These are phyloP conservation scores for Trichoderma cornu-damae DNA, from an alignment of 2,329 filamentous ascomycete genomes.

Conservation along the genomic window DNA sequence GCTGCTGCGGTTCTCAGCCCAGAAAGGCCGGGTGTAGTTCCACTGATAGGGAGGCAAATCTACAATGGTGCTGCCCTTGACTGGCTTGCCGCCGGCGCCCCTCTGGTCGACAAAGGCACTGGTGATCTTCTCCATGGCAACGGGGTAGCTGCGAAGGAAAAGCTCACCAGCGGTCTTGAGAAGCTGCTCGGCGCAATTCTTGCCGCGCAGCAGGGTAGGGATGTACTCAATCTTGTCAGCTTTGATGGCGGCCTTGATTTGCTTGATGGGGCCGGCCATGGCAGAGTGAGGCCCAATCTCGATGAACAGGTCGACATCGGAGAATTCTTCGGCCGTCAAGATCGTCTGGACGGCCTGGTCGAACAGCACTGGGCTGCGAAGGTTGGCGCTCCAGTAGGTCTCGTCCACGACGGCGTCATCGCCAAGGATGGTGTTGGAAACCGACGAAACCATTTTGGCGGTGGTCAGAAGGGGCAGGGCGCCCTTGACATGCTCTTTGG, in stretches of 20 bases:
- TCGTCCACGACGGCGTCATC: conserved; percentile 16
- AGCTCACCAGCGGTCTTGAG: conserved; percentile 37
- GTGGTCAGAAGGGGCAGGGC: not conserved
- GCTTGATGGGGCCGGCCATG: conserved; percentile 43
- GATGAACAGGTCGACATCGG: conserved; percentile 30
- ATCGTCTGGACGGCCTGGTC: conserved; percentile 24
- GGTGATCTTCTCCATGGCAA: conserved; percentile 34
- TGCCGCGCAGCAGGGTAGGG: conserved; percentile 39
- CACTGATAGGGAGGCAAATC: conserved; percentile 32
- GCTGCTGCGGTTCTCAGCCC: conserved; percentile 25
- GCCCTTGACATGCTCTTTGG: not conserved
- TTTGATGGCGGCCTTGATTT: conserved; percentile 38
- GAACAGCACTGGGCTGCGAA: conserved; percentile 34
- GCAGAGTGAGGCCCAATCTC: conserved; percentile 47
- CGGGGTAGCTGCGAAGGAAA: conserved; percentile 37
- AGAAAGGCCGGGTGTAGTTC: conserved; percentile 29
- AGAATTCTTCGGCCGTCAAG: conserved; percentile 13
- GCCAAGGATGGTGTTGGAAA: conserved; percentile 13
- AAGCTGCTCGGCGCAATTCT: conserved; percentile 33
- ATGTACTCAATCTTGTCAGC: conserved; percentile 31
- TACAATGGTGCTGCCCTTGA: conserved; percentile 3
- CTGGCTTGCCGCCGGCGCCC: conserved; percentile 21
- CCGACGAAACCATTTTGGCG: conserved; percentile 15
- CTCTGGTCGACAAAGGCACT: conserved; percentile 16
- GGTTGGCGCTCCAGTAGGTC: conserved; percentile 37